Evolutionary conservation across 1,284 basidiomycete genomes (phyloP), one percentile per base, ranked within the genome.

Genomic region (Kwoniella shivajii): DNA sequence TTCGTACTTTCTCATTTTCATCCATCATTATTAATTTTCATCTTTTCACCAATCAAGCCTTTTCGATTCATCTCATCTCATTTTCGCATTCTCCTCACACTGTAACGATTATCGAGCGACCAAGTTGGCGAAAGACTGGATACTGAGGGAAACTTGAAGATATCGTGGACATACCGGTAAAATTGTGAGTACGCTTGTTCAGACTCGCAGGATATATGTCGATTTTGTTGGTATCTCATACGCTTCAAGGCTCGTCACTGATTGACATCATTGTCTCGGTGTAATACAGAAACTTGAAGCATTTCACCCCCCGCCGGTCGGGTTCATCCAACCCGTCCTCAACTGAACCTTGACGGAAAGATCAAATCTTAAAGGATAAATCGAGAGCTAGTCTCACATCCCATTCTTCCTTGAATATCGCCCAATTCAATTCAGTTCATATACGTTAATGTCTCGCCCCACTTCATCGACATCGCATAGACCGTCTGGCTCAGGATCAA

Each of bases 381-480:
- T 22, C 53, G 53, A 36, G 42, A 54, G 34, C 43, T 37, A 54
- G 52, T 54, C 52, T 41, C 52, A 54, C 43, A 6, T 22, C 16
- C 16, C 53, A 26, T 43, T 24, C 45, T 42, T 49, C 29, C 18
- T 36, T 29, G 24, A 34, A 20, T 27, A 39, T 22, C 49, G 27
- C 22, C 20, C 18, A 10, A 44, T 41, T 31, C 24, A 38, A 20
- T 42, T 20, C 6, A 33, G 14, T 14, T 18, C 16, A 22, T n/a
- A n/a, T n/a, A n/a, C n/a, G n/a, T n/a, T 26, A 4, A 61, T 61
- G 59, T 54, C 59, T 39, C 59, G 59, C 27, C 59, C 56, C 18
- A 36, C 56, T 33, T 51, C 55, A n/a, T 51, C 59, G 20, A 53
- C 55, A 26, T 51, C 55, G 5, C 56, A 54, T 27, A 48, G 45